Evolutionary conservation across 345 rosid genomes (phyloP), one percentile per base, ranked within the genome.

Genomic region (Aegle marmelos): DNA sequence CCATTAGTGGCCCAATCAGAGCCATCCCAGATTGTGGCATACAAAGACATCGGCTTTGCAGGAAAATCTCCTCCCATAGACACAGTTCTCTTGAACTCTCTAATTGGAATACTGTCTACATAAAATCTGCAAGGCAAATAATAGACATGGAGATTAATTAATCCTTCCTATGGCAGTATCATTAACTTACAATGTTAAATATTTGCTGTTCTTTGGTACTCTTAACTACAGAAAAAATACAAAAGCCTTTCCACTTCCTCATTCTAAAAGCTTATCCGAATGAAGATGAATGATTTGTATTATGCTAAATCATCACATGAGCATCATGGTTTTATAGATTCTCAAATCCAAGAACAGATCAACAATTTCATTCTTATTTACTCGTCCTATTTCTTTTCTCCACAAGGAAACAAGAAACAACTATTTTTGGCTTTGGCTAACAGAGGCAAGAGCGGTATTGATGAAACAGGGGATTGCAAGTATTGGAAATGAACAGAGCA

Each of bases 1-100:
- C 98, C 98, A 69, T 91, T 88, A 33, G 99, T 96, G 21, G 99
- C 99, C 99, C 99, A 95, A 74, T 84, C 85, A 16, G 98, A 95
- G 11, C 93, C 99, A 57, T 95, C 99, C 99, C 99, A 95, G 73
- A 95, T 93, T 39, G 99, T 95, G 68, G 97, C 92, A 70, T 95
- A 95, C 65, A 95, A 78, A 24, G 99, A 92, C 99, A 95, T 95
- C 8, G 98, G 97, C 88, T 95, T 95, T 1, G 97, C 86, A 1
- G 99, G 99, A 74, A 95, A 95, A 70, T 90, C 93, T 21, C 92
- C 96, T 0, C 99, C 95, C 98, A 92, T 90, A 0, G 91, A 70
- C 30, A 68, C 87, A 30, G 90, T 91, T 79, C 95, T 91, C 78
- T 81, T 88, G 11, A 91, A 84, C 84, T 92, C 97, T 83, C 98